Base-by-base conservation (phyloP, 768 basidiomycete genomes). In the Leccinellum luteum region DNA sequence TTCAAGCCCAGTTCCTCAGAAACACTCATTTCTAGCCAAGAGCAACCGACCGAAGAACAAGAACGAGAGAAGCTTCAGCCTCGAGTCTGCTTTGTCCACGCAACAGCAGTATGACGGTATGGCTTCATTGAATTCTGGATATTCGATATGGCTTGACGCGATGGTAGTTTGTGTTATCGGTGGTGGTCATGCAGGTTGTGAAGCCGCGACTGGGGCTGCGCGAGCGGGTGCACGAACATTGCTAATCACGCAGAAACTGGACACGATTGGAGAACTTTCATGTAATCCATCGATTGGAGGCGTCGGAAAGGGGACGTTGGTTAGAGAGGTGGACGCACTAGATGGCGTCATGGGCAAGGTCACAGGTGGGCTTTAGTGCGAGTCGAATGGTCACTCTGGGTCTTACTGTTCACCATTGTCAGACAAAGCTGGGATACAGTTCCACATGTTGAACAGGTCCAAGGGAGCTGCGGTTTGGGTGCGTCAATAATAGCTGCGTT, bases 221-320 rank as follows among this genome's bases (percentile, higher is more conserved):
- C 79, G 94, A 47, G 83, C 87, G 0, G 92, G 94, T 1, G 92
- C 93, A 2, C 79, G 81, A 60, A 94, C 92, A 0, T 64, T 93
- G 9, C 78, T 96, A 8, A 71, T 96, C 56, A 96, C 94, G 1
- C 93, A 94, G 70, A 86, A 82, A 52, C 66, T 91, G 15, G 86
- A 89, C 51, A 92, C 86, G 0, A 83, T 96, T 48, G 94, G 94
- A 32, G 85, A 84, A 60, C 75, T 96, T 65, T 94, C 92, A 21
- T 96, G 94, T 65, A 96, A 96, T 70, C 94, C 94, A 3, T 92
- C 90, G 1, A 89, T 95, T 58, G 94, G 94, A 7, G 92, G 92
- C 19, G 86, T 96, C 4, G 94, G 94, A 6, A 96, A 96, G 73
- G 94, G 94, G 19, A 94, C 88, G 0, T 76, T 96, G 30, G 91